A percentile compares a stretch with the other conserved stretches of the same genome.
Conservation (phyloP, 2,329 filamentous ascomycete species). For the Sclerotinia nivalis region DNA sequence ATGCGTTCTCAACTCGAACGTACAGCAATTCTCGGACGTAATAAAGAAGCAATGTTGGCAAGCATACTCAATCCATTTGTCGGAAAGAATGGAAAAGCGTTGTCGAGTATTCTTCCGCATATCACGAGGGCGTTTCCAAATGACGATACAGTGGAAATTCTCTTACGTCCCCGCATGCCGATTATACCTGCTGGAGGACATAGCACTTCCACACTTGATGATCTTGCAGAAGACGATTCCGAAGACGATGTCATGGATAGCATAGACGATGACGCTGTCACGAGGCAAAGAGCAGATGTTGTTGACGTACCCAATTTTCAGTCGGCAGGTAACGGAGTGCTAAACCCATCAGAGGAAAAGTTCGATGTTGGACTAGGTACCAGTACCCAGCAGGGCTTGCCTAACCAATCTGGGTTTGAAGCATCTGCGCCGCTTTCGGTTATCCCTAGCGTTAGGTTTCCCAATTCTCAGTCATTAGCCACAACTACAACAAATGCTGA, state of each 20-base stretch:
- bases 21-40: constrained; percentile 70
- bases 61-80: constrained; percentile 79
- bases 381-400: not conserved
- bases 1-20: constrained; percentile 76
- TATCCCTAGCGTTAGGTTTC: not conserved
- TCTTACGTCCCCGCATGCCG: constrained; percentile 58
- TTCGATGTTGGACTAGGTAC: not conserved
- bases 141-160: constrained; percentile 67
- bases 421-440: not conserved
- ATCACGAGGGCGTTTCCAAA: constrained; percentile 65
- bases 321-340: not conserved
- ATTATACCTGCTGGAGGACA: constrained; percentile 39
- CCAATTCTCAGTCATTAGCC: not conserved
- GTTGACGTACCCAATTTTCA: not conserved
- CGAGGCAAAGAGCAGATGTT: not conserved
- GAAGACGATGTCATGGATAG: constrained; percentile 13
- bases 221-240: constrained; percentile 1
- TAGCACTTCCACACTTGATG: not conserved
- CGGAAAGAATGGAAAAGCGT: constrained; percentile 61
- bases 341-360: too few species aligned
- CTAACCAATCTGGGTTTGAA: not conserved
- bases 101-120: constrained; percentile 78
- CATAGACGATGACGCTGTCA: not conserved
- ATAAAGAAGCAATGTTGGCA: constrained; percentile 73
- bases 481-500: constrained; percentile 1